Evolutionary conservation across 208 protist genomes (phyloP).

Genomic region (Leishmania lainsoni): DNA sequence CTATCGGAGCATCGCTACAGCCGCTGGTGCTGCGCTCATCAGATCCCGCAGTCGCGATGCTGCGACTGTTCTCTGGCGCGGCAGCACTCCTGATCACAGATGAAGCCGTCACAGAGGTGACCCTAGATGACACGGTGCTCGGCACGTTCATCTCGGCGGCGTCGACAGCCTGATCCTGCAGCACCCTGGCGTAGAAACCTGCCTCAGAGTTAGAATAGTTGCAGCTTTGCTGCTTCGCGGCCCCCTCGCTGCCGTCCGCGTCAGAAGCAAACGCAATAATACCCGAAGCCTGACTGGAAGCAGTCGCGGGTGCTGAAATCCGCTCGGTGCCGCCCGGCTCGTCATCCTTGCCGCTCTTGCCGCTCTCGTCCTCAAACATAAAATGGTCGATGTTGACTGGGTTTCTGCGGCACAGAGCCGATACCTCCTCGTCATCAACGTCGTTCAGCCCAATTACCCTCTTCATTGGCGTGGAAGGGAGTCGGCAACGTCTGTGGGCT

Average conservation of each 20-base stretch:
- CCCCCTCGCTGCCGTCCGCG: neutral
- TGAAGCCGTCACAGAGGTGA: neutral
- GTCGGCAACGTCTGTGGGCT: conserved; percentile 8
- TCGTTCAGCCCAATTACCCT: conserved; percentile 20
- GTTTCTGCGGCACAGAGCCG: conserved; percentile 28
- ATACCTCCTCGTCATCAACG: conserved; percentile 36
- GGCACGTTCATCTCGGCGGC: conserved; percentile 27
- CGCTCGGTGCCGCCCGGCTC: neutral
- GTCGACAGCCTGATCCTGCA: conserved; percentile 41
- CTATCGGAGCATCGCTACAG: conserved; percentile 28
- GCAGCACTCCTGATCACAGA: neutral
- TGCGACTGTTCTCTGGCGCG: neutral
- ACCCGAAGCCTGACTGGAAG: neutral
- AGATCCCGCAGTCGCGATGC: neutral
- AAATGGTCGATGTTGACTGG: conserved; percentile 46
- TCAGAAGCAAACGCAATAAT: neutral
- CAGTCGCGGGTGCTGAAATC: neutral
- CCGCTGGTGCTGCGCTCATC: neutral
- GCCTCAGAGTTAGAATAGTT: conserved; percentile 17
- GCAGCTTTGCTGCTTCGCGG: neutral
- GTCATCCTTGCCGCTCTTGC: conserved; percentile 7
- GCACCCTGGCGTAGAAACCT: conserved; percentile 45
- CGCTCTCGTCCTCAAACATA: conserved; percentile 34
- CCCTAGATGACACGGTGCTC: conserved; percentile 12
- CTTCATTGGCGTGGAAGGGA: neutral